A percentile compares a stretch with the other conserved stretches of the same genome.
Conservation (phyloP, 2,329 filamentous ascomycete species). For the Coleophoma cylindrospora region DNA sequence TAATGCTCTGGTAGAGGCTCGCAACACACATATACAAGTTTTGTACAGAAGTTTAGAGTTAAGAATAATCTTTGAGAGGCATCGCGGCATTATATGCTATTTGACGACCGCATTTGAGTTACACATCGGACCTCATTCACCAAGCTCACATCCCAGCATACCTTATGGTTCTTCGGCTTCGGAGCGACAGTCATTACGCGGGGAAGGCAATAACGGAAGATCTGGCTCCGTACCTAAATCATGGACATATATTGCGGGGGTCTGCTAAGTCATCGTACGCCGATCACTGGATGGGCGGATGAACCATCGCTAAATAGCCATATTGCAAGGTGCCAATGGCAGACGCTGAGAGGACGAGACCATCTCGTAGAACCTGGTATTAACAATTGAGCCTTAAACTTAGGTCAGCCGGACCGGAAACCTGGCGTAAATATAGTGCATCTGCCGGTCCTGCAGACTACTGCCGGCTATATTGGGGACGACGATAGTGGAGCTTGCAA, state of each 20-base stretch:
- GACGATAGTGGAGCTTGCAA: neutral
- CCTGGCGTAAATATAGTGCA: neutral
- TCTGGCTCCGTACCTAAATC: no score
- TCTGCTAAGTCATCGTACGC: neutral
- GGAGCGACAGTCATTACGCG: no score
- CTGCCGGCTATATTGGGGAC: neutral
- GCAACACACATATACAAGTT: neutral
- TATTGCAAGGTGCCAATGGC: neutral
- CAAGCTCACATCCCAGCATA: no score
- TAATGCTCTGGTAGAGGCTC: neutral
- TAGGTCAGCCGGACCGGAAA: neutral
- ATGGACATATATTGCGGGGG: no score
- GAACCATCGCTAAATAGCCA: neutral
- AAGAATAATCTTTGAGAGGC: no score
- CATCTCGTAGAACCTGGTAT: neutral
- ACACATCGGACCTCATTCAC: no score
- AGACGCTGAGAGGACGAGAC: neutral
- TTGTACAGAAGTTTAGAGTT: neutral
- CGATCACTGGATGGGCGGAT: neutral
- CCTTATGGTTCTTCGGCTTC: no score
- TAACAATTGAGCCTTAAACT: neutral
- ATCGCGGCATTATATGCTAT: no score
- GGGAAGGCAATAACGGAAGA: no score
- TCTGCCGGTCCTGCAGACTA: neutral
- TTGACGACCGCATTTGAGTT: no score